Conservation (phyloP, 805 yeast species). For the Wickerhamiella shivajii region DNA sequence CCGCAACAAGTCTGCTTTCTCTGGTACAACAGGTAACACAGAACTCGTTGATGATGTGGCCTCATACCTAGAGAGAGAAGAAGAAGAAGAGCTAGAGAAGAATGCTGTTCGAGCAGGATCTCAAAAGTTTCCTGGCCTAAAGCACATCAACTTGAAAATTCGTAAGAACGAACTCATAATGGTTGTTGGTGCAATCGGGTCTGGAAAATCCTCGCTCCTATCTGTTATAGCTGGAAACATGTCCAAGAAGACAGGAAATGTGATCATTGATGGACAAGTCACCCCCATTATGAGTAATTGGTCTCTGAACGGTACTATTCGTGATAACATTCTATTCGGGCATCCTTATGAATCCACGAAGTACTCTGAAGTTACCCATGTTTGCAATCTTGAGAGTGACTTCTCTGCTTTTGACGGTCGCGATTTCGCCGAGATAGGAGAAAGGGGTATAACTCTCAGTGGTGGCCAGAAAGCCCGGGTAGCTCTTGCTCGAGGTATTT, state of each 20-base stretch:
- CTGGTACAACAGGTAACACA: too few relatives aligned
- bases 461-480: slow-evolving; percentile 90
- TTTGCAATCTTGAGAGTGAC: slow-evolving; percentile 12
- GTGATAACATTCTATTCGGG: slow-evolving; percentile 54
- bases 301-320: slow-evolving; percentile 69
- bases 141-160: slow-evolving; percentile 37
- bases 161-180: slow-evolving; percentile 56
- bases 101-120: slow-evolving; percentile 16
- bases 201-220: slow-evolving; percentile 66
- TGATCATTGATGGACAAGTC: slow-evolving; percentile 39
- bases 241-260: slow-evolving; percentile 38
- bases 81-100: too few relatives aligned
- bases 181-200: slow-evolving; percentile 70
- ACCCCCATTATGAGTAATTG: slow-evolving; percentile 61
- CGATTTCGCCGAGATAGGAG: slow-evolving; percentile 54
- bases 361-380: slow-evolving; percentile 7
- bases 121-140: slow-evolving; percentile 30
- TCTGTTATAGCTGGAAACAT: slow-evolving; percentile 60
- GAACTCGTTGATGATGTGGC: too few relatives aligned
- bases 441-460: slow-evolving; percentile 72
- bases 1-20: too few relatives aligned
- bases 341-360: slow-evolving; percentile 23
- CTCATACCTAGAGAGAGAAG: too few relatives aligned
- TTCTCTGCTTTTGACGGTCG: slow-evolving; percentile 9
- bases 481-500: slow-evolving; percentile 69